These are phyloP conservation scores for Plantago coronopus DNA, from an alignment of 305 asterid genomes.

Conservation along the genomic window DNA sequence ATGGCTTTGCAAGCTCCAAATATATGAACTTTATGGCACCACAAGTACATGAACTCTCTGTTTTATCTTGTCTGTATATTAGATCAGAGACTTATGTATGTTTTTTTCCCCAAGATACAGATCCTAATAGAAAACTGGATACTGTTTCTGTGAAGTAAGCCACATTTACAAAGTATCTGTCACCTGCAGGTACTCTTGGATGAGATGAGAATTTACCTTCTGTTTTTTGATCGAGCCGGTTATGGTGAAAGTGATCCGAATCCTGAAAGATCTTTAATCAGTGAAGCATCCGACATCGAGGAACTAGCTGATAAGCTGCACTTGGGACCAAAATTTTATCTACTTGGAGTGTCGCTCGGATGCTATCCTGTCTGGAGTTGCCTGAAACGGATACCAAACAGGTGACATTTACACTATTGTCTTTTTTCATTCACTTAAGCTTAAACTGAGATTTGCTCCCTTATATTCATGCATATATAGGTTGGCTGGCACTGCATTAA, in stretches of 20 bases:
- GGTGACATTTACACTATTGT: slow-evolving; percentile 29
- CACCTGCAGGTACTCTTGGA: slow-evolving; percentile 59
- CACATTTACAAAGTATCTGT: background rate
- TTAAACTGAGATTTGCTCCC: slow-evolving; percentile 3
- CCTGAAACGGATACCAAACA: slow-evolving; percentile 64
- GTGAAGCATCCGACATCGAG: slow-evolving; percentile 76
- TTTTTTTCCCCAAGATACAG: background rate
- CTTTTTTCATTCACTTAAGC: slow-evolving; percentile 2
- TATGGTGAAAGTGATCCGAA: slow-evolving; percentile 91
- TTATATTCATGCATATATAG: slow-evolving; percentile 35
- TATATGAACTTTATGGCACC: slow-evolving; percentile 75
- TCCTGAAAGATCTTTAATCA: slow-evolving; percentile 61
- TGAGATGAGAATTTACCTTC: slow-evolving; percentile 52
- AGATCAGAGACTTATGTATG: background rate
- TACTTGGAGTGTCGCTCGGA: slow-evolving; percentile 79
- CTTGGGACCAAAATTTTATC: slow-evolving; percentile 62
- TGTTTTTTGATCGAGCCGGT: slow-evolving; percentile 80
- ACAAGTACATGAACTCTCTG: slow-evolving; percentile 36
- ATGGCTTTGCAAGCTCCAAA: slow-evolving; percentile 87
- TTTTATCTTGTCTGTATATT: background rate
- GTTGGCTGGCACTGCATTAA: slow-evolving; percentile 80
- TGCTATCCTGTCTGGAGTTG: slow-evolving; percentile 82
- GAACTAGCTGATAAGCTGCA: slow-evolving; percentile 75
- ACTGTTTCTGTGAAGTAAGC: background rate
- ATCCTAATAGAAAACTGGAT: background rate